These are phyloP conservation scores for Leccinellum luteum DNA, from an alignment of 768 basidiomycete species.

Conservation along the genomic window DNA sequence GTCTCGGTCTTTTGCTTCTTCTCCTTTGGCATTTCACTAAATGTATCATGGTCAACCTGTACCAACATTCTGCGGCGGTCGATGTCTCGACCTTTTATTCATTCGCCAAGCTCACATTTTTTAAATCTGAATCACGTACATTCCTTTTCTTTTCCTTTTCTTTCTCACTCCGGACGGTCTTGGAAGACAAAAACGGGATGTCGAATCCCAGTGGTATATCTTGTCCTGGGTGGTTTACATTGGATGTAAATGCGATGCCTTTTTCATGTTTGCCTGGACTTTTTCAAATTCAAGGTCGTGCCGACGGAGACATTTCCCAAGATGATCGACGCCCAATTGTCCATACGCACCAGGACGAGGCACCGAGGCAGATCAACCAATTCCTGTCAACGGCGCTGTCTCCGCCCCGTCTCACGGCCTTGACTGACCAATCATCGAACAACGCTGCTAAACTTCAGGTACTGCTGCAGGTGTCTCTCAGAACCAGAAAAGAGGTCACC, in stretches of 20 bases:
- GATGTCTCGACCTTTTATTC: neutral
- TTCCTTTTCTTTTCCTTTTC: neutral
- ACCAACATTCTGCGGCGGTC: slow-evolving; percentile 15
- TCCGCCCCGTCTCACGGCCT: too few species aligned
- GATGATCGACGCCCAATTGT: too few species aligned
- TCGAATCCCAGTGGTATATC: neutral
- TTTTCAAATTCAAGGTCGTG: too few species aligned
- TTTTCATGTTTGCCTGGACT: neutral
- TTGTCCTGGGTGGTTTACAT: neutral
- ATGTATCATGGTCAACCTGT: slow-evolving; percentile 27
- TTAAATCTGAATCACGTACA: neutral
- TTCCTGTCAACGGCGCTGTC: too few species aligned
- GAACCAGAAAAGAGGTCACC: too few species aligned
- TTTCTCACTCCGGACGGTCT: neutral
- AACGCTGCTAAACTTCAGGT: too few species aligned
- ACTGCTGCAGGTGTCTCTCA: too few species aligned
- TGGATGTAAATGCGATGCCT: neutral
- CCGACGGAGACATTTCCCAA: too few species aligned
- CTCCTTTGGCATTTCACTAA: slow-evolving; percentile 3
- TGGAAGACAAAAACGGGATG: neutral
- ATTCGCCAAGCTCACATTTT: neutral
- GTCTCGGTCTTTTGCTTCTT: neutral
- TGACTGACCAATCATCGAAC: too few species aligned
- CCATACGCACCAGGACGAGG: too few species aligned
- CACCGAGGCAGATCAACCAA: too few species aligned